Evolutionary conservation across 331 rosid genomes (phyloP).

Genomic region (Quercus tomentella): DNA sequence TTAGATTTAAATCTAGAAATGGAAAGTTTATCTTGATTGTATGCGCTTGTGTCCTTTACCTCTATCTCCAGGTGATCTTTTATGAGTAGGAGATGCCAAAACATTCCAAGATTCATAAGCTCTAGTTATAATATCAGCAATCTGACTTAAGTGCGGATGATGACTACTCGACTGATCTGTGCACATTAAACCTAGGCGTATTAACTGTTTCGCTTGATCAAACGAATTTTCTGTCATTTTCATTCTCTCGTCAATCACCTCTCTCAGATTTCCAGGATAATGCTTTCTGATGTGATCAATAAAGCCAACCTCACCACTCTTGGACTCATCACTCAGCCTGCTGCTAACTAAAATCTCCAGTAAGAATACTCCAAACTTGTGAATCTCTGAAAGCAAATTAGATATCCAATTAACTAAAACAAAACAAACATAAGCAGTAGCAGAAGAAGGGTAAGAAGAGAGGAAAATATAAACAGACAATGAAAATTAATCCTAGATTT

Average conservation of each 20-base stretch:
- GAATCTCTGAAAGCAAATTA: slow-evolving; percentile 35
- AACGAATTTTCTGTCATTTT: slow-evolving; percentile 26
- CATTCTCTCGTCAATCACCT: slow-evolving; percentile 45
- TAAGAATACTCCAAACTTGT: slow-evolving; percentile 49
- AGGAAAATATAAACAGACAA: background rate
- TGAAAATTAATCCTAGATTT: background rate
- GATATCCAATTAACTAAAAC: background rate
- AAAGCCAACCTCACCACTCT: slow-evolving; percentile 32
- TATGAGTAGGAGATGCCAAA: slow-evolving; percentile 21
- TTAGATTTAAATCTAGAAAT: background rate
- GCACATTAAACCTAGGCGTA: slow-evolving; percentile 49
- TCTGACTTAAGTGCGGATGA: slow-evolving; percentile 24
- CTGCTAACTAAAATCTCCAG: slow-evolving; percentile 42
- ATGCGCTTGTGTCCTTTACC: slow-evolving; percentile 23
- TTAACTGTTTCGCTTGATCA: slow-evolving; percentile 33
- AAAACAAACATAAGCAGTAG: background rate
- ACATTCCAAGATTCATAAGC: slow-evolving; percentile 32
- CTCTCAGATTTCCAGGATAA: slow-evolving; percentile 31
- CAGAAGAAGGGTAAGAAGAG: too few species aligned
- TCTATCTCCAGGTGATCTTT: slow-evolving; percentile 27
- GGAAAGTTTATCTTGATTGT: slow-evolving; percentile 13
- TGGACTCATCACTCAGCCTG: slow-evolving; percentile 33
- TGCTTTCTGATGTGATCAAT: slow-evolving; percentile 37
- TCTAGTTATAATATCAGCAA: slow-evolving; percentile 32
- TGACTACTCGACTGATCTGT: slow-evolving; percentile 34